Conservation (phyloP, 768 basidiomycete species). For the Podaxis sp. region DNA sequence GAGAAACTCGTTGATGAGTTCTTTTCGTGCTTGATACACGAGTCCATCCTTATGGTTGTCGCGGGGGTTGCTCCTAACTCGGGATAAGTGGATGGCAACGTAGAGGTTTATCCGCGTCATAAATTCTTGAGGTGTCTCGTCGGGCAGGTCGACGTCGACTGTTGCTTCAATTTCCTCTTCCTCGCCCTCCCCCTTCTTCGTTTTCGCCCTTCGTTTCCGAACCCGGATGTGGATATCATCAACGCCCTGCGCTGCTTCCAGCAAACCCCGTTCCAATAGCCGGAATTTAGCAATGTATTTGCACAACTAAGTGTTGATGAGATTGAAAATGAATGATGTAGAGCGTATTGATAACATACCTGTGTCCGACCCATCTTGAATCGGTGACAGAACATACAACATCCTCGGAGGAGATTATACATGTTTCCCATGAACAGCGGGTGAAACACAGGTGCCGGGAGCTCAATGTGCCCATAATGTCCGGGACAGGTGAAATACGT, state of each 20-base stretch:
- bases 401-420: slow-evolving; percentile 80
- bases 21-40: slow-evolving; percentile 84
- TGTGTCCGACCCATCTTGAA: slow-evolving; percentile 78
- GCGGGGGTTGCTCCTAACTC: slow-evolving; percentile 49
- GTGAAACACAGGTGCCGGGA: slow-evolving; percentile 93
- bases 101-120: slow-evolving; percentile 60
- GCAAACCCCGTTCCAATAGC: slow-evolving; percentile 83
- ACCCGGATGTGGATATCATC: slow-evolving; percentile 58
- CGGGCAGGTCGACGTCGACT: slow-evolving; percentile 39
- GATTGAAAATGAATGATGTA: slow-evolving; percentile 3
- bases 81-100: slow-evolving; percentile 50
- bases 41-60: slow-evolving; percentile 87
- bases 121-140: slow-evolving; percentile 61
- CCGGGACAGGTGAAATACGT: slow-evolving; percentile 95
- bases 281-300: slow-evolving; percentile 86
- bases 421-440: slow-evolving; percentile 93
- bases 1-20: slow-evolving; percentile 76
- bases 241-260: slow-evolving; percentile 74
- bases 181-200: slow-evolving; percentile 33
- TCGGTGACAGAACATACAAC: slow-evolving; percentile 91
- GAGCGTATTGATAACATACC: slow-evolving; percentile 34
- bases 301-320: slow-evolving; percentile 45
- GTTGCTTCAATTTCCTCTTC: slow-evolving; percentile 32
- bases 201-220: slow-evolving; percentile 24
- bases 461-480: slow-evolving; percentile 96